Conservation (phyloP, 352 stramenopile genomes). For the Thraustochytrium striatum region DNA sequence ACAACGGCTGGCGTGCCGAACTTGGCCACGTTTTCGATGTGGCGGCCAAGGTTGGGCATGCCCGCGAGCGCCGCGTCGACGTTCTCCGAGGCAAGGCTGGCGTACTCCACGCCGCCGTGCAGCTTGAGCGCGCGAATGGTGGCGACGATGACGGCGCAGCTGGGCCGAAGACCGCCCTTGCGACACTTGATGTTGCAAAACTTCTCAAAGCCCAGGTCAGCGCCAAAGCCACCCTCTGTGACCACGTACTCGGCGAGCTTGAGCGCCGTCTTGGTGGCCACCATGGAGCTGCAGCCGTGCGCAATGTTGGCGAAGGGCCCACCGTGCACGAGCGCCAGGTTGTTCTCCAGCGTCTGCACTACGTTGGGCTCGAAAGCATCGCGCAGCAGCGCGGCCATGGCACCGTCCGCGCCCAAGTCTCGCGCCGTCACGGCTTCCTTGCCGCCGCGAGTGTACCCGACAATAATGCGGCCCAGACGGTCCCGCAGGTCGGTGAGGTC, state of each 20-base stretch:
- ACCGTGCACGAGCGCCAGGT: conserved; percentile 87
- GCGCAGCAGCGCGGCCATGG: conserved; percentile 93
- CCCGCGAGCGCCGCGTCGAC: conserved; percentile 71
- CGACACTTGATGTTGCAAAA: conserved; percentile 99
- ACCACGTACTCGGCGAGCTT: conserved; percentile 86
- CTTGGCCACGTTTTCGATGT: conserved; percentile 89
- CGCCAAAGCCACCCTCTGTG: conserved; percentile 93
- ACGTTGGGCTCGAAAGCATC: conserved; percentile 91
- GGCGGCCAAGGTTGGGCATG: conserved; percentile 77
- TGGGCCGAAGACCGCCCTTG: conserved; percentile 83
- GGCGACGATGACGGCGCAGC: conserved; percentile 94
- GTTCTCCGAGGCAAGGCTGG: conserved; percentile 74
- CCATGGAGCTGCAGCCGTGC: conserved; percentile 91
- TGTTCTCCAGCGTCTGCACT: conserved; percentile 94
- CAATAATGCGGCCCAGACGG: conserved; percentile 85
- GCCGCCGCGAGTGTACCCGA: conserved; percentile 71
- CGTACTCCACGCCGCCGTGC: conserved; percentile 86
- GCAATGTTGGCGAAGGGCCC: conserved; percentile 96
- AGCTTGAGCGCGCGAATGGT: conserved; percentile 96
- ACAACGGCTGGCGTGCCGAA: conserved; percentile 93
- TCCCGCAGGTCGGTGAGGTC: conserved; percentile 82
- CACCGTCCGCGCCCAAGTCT: conserved; percentile 89
- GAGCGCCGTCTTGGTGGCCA: conserved; percentile 59
- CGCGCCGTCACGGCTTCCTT: conserved; percentile 83
- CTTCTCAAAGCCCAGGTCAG: conserved; percentile 91